phyloP scores from a whole-genome alignment of 2,329 filamentous ascomycete genomes.

The Cyphellophora europaea region DNA sequence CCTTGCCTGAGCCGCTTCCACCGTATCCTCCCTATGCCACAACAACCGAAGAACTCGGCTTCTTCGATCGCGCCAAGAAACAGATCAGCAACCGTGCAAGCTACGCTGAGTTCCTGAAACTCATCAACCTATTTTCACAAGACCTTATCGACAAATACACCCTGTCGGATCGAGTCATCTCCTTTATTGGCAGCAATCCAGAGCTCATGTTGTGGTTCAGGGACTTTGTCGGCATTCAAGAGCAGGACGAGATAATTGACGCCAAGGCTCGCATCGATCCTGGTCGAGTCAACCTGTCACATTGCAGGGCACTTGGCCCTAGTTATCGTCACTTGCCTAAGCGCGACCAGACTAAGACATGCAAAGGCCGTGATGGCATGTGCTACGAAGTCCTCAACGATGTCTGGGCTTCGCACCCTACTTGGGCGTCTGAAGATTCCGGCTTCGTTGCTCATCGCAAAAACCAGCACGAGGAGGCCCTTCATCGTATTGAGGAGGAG shows the following conservation, averaged over 20 bases:
- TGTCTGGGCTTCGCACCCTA: constrained; percentile 96
- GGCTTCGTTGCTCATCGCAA: constrained; percentile 97
- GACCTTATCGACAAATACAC: constrained; percentile 82
- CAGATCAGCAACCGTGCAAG: constrained; percentile 84
- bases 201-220: constrained; percentile 89
- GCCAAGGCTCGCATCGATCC: constrained; percentile 66
- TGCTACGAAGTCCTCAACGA: constrained; percentile 92
- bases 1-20: constrained; percentile 76
- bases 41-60: constrained; percentile 74
- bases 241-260: constrained; percentile 67
- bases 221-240: constrained; percentile 68
- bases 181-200: constrained; percentile 78
- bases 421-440: constrained; percentile 96
- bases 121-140: constrained; percentile 90
- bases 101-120: constrained; percentile 92
- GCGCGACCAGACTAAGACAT: constrained; percentile 80
- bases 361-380: constrained; percentile 88
- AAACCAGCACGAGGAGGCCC: constrained; percentile 86
- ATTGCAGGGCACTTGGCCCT: constrained; percentile 89
- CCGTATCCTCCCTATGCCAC: constrained; percentile 66
- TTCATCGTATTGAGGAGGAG: constrained; percentile 95
- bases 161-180: constrained; percentile 69
- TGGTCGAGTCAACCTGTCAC: constrained; percentile 82
- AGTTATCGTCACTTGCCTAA: constrained; percentile 91
- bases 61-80: constrained; percentile 96